A percentile compares a stretch with the other conserved stretches of the same genome.
Conservation (phyloP, 192 early-diverging fungal species). For the Coemansia sp. region DNA sequence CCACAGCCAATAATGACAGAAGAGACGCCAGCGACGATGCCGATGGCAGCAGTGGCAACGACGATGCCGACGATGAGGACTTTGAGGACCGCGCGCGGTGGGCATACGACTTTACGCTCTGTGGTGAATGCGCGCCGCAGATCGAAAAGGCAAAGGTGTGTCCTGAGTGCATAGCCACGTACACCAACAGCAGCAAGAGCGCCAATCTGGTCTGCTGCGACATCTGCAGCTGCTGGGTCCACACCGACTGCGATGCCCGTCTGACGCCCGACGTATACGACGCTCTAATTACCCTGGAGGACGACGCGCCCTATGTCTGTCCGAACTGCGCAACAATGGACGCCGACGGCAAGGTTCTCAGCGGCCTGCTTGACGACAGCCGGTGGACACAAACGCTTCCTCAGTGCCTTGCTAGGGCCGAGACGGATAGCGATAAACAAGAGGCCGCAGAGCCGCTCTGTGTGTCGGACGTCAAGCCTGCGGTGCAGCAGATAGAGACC, state of each 20-base stretch:
- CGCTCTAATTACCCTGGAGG: slow-evolving; percentile 55
- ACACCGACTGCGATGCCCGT: slow-evolving; percentile 55
- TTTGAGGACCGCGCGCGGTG: slow-evolving; percentile 20
- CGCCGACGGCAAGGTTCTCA: neutral
- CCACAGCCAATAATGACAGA: no score
- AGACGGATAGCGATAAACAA: slow-evolving; percentile 1
- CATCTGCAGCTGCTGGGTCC: slow-evolving; percentile 59
- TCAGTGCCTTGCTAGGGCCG: no score
- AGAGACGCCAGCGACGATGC: no score
- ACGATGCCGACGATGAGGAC: neutral
- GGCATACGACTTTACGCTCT: slow-evolving; percentile 54
- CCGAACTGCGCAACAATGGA: slow-evolving; percentile 41
- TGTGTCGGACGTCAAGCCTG: no score
- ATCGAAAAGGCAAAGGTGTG: slow-evolving; percentile 56
- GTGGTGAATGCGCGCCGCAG: slow-evolving; percentile 54
- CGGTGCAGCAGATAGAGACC: neutral
- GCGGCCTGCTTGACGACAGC: neutral
- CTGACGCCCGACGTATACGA: slow-evolving; percentile 57
- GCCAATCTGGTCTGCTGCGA: slow-evolving; percentile 66
- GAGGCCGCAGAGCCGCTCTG: slow-evolving; percentile 17
- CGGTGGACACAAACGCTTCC: neutral
- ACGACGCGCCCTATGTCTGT: slow-evolving; percentile 57
- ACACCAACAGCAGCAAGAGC: slow-evolving; percentile 52
- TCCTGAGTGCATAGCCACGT: slow-evolving; percentile 56
- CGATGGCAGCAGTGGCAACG: no score